Evolutionary conservation across 345 rosid species (phyloP).

Genomic region (Raphanus raphanistrum): DNA sequence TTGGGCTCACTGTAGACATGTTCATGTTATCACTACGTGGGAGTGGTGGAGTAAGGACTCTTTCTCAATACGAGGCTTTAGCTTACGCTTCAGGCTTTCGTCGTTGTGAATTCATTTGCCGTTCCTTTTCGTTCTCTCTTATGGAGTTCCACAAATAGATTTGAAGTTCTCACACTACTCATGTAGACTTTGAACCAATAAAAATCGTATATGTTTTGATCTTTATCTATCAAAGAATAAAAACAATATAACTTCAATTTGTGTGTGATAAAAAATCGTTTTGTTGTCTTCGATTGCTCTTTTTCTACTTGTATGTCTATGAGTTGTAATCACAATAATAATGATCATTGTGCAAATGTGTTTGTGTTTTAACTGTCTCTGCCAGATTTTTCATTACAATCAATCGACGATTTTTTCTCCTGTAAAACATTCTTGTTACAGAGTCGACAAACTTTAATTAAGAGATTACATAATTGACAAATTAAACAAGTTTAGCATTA

Average conservation of each 20-base stretch:
- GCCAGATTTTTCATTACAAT: background rate
- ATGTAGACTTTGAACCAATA: background rate
- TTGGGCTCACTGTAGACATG: constrained; percentile 8
- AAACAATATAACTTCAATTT: background rate
- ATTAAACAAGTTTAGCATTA: background rate
- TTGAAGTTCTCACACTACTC: background rate
- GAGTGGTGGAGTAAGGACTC: constrained; percentile 4
- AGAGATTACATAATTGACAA: background rate
- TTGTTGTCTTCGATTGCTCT: background rate
- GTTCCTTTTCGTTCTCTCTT: background rate
- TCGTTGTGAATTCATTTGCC: constrained; percentile 2
- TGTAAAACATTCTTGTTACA: background rate
- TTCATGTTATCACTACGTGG: background rate
- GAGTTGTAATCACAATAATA: background rate
- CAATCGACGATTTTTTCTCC: background rate
- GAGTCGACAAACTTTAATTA: background rate
- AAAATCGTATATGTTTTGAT: background rate
- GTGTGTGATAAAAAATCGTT: background rate
- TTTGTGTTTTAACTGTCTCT: background rate
- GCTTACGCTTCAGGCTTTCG: constrained; percentile 9
- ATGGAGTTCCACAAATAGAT: constrained; percentile 21
- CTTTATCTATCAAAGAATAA: background rate
- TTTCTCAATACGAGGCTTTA: background rate
- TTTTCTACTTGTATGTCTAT: background rate
- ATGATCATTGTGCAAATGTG: constrained; percentile 1